Evolutionary conservation across 1,139 yeast species (phyloP).

Genomic region (Williopsis jadinii): DNA sequence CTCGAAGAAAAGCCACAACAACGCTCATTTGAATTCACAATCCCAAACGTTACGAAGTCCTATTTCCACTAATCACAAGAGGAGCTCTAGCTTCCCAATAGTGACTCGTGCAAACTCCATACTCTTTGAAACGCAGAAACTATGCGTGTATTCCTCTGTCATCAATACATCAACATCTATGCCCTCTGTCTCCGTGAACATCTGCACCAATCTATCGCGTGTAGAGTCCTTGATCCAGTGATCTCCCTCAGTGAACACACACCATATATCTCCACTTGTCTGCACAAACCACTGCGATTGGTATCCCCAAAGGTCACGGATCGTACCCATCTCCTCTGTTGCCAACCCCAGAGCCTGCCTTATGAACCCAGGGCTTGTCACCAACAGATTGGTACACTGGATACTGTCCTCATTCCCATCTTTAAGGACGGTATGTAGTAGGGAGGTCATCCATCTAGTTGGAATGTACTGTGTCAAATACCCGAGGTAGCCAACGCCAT

Average conservation of each 20-base stretch:
- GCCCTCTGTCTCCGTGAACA: not conserved
- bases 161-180: slow-evolving; percentile 27
- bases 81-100: slow-evolving; percentile 9
- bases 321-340: slow-evolving; percentile 46
- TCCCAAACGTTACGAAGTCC: too few species aligned
- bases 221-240: slow-evolving; percentile 50
- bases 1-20: not conserved
- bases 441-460: not conserved
- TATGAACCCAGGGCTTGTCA: slow-evolving; percentile 35
- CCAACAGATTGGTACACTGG: slow-evolving; percentile 37
- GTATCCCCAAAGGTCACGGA: slow-evolving; percentile 34
- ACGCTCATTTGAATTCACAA: slow-evolving; percentile 1
- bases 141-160: slow-evolving; percentile 38
- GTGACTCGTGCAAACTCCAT: slow-evolving; percentile 44
- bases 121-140: slow-evolving; percentile 52
- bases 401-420: slow-evolving; percentile 27
- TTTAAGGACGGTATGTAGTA: slow-evolving; percentile 22
- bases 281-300: slow-evolving; percentile 42
- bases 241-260: slow-evolving; percentile 48
- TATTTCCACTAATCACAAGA: not conserved
- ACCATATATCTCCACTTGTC: slow-evolving; percentile 36
- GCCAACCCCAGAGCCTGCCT: slow-evolving; percentile 51
- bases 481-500: slow-evolving; percentile 12
- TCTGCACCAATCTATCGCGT: slow-evolving; percentile 23
- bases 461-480: slow-evolving; percentile 10